Base-by-base conservation (phyloP, 768 basidiomycete species). In the Holtermanniella nyarrowii region DNA sequence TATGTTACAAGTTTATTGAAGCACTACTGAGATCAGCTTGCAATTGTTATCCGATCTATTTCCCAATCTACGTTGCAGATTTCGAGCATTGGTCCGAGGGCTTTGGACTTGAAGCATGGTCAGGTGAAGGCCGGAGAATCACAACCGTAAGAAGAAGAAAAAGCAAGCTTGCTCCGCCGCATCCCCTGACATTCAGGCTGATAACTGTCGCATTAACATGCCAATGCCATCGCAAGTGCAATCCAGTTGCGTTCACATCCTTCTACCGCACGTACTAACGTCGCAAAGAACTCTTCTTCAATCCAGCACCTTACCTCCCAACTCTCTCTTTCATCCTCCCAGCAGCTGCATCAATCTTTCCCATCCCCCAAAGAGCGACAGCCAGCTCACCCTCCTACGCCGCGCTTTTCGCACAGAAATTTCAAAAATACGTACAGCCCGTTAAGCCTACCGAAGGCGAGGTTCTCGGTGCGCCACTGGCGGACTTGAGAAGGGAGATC, bases 1-100 rank as follows among this genome's bases (percentile, higher is more conserved):
- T 52, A 40, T 13, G 3, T 43, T 42, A n/a, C n/a, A n/a, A n/a
- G n/a, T n/a, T n/a, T n/a, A 40, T 47, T 39, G 48, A 49, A 5
- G 13, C 7, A 27, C n/a, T n/a, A n/a, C n/a, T n/a, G n/a, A n/a
- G n/a, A n/a, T 4, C 26, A 68, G 66, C 46, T 62, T 23, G 65
- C 63, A n/a, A n/a, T 5, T 57, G 52, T 24, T 67, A 66, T 48
- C 68, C 68, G 1, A 57, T 67, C 56, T 63, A 63, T 55, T 65
- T 69, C 42, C 68, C 68, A 16, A 58, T 66, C 26, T 69, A 65
- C 27, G 53, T 67, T 13, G 65, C 61, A 5, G 61, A 69, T 26
- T 65, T 65, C 39, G 60, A 63, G 42, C 57, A 61, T 40, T 44
- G 49, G 16, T 26, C 53, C 13, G 51, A 56, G 22, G 55, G 55